These are phyloP conservation scores for Pichia sp. DNA, from an alignment of 1,139 yeast genomes.

Conservation along the genomic window DNA sequence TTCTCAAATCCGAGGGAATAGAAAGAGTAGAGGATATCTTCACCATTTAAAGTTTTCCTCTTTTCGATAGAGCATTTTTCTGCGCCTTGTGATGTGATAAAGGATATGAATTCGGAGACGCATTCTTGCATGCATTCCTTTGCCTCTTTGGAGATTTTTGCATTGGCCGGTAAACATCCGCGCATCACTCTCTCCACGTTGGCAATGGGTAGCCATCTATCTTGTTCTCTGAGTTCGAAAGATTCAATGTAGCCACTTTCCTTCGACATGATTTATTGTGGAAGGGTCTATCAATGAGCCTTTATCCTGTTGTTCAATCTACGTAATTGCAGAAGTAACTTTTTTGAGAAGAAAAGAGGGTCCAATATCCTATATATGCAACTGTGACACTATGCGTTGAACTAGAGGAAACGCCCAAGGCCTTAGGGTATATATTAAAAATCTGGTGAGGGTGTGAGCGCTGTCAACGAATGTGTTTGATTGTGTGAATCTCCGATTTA, in stretches of 20 bases:
- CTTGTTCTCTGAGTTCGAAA: constrained; percentile 37
- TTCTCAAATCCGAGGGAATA: constrained; percentile 72
- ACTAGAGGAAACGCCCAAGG: too few species aligned
- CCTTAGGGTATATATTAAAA: too few species aligned
- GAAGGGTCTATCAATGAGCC: too few species aligned
- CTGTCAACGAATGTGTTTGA: too few species aligned
- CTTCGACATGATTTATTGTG: too few species aligned
- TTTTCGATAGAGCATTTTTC: constrained; percentile 69
- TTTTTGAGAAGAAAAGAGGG: not conserved
- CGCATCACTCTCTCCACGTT: constrained; percentile 75
- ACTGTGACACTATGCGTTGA: too few species aligned
- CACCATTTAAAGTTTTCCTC: constrained; percentile 76
- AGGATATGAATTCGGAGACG: constrained; percentile 86
- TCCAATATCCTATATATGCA: too few species aligned
- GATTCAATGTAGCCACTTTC: not conserved
- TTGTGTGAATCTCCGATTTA: too few species aligned
- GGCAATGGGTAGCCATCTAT: constrained; percentile 72
- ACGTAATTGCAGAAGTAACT: not conserved
- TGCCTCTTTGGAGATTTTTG: constrained; percentile 91
- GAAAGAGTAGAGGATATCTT: constrained; percentile 60
- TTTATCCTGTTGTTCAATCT: too few species aligned
- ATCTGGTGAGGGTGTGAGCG: too few species aligned
- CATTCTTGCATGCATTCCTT: constrained; percentile 98
- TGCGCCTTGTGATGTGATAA: constrained; percentile 79
- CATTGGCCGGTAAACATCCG: constrained; percentile 75